Evolutionary conservation across 805 yeast species (phyloP).

Genomic region (Candida coleopterorum): DNA sequence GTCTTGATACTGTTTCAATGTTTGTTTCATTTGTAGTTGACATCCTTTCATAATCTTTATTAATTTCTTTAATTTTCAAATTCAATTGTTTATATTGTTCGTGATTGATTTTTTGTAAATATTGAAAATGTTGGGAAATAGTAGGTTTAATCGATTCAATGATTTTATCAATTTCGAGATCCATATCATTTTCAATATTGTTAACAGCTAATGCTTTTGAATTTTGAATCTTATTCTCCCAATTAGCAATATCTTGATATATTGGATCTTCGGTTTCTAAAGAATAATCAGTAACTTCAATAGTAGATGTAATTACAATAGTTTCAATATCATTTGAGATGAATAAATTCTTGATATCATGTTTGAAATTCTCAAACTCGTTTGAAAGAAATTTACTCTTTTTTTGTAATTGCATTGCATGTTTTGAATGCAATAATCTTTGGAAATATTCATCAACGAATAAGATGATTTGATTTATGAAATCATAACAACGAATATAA

Average conservation of each 20-base stretch:
- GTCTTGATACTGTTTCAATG: constrained; percentile 24
- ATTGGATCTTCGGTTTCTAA: constrained; percentile 11
- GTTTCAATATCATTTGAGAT: constrained; percentile 19
- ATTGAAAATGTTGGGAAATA: constrained; percentile 22
- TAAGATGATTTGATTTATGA: constrained; percentile 2
- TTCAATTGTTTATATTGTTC: constrained; percentile 26
- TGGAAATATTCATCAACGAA: constrained; percentile 6
- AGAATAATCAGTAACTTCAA: constrained; percentile 14
- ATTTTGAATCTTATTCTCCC: constrained; percentile 30
- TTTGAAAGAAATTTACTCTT: constrained; percentile 19
- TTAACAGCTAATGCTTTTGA: constrained; percentile 30
- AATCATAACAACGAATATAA: constrained; percentile 2
- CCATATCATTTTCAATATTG: constrained; percentile 29
- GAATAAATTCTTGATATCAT: constrained; percentile 8
- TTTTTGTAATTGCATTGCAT: constrained; percentile 15
- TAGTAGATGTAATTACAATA: constrained; percentile 20
- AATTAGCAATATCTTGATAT: constrained; percentile 26
- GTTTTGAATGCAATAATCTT: constrained; percentile 6
- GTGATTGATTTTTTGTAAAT: constrained; percentile 25
- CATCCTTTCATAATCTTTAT: constrained; percentile 30
- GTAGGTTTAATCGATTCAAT: constrained; percentile 22
- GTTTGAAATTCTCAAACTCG: constrained; percentile 20
- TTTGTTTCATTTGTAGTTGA: constrained; percentile 15
- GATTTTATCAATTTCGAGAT: constrained; percentile 19
- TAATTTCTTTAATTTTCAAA: constrained; percentile 24